Evolutionary conservation across 169 alveolate species (phyloP).

Genomic region (Cryptosporidium tyzzeri): DNA sequence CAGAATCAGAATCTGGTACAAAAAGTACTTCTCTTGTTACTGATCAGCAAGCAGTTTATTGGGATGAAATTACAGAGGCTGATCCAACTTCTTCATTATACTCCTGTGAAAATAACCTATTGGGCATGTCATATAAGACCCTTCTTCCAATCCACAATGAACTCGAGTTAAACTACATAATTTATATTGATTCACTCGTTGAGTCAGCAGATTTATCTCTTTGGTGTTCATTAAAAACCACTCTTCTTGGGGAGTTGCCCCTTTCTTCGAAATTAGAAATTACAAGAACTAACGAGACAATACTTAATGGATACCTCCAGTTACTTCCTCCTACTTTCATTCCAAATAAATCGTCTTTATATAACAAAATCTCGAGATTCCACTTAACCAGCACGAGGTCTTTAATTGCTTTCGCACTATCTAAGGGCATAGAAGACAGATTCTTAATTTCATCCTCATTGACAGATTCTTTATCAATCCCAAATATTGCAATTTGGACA

Average conservation of each 20-base stretch:
- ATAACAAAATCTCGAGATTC: constrained; percentile 58
- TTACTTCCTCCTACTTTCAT: constrained; percentile 43
- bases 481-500: constrained; percentile 1
- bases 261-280: constrained; percentile 22
- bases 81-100: constrained; percentile 51
- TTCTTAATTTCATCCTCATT: background rate
- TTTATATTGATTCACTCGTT: constrained; percentile 12
- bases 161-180: constrained; percentile 21
- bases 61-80: constrained; percentile 73
- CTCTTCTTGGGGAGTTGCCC: background rate
- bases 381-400: constrained; percentile 70
- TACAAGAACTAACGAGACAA: constrained; percentile 20
- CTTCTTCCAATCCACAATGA: constrained; percentile 42
- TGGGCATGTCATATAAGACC: constrained; percentile 52
- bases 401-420: constrained; percentile 4
- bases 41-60: constrained; percentile 64
- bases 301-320: constrained; percentile 53
- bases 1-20: constrained; percentile 24
- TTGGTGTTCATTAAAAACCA: constrained; percentile 36
- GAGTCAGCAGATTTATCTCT: constrained; percentile 60
- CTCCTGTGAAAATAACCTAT: constrained; percentile 41
- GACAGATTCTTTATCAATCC: background rate
- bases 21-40: constrained; percentile 24
- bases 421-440: constrained; percentile 41
- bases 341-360: constrained; percentile 46